Percentiles rank a stretch among this genome's conserved stretches.
Evolutionary conservation across 2,329 filamentous ascomycete genomes (phyloP).

Genomic region (Cladosporium sp.): DNA sequence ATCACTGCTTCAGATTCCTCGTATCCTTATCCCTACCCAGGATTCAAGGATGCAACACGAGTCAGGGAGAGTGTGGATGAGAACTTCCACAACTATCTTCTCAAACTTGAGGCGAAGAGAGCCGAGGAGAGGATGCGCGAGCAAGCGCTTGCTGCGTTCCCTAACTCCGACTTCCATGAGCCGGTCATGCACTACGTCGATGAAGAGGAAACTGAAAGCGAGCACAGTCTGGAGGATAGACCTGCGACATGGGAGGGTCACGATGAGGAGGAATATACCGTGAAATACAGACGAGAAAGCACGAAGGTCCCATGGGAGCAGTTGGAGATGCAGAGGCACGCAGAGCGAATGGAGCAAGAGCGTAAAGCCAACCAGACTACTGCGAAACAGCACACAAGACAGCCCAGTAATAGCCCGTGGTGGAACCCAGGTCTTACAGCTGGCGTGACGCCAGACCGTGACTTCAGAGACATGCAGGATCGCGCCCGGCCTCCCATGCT

Average conservation of each 20-base stretch:
- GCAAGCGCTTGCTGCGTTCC: constrained; percentile 69
- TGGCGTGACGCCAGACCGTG: neutral
- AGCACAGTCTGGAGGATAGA: constrained; percentile 33
- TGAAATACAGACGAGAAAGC: constrained; percentile 50
- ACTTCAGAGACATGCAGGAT: constrained; percentile 19
- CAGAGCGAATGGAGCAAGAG: constrained; percentile 58
- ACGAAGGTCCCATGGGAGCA: constrained; percentile 69
- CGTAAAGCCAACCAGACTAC: constrained; percentile 39
- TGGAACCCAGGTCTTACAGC: constrained; percentile 33
- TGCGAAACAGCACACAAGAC: constrained; percentile 14
- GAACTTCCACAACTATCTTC: constrained; percentile 68
- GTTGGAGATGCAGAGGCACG: constrained; percentile 75
- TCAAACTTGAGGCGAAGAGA: constrained; percentile 74
- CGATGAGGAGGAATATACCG: constrained; percentile 33
- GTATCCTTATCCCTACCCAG: constrained; percentile 22
- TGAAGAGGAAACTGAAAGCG: constrained; percentile 55
- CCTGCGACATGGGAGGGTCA: constrained; percentile 34
- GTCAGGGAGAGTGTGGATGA: constrained; percentile 67
- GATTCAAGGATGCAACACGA: constrained; percentile 50
- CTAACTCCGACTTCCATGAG: constrained; percentile 64
- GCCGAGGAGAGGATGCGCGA: constrained; percentile 78
- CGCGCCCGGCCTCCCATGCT: constrained; percentile 77
- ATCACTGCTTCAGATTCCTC: constrained; percentile 47
- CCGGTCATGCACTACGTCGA: constrained; percentile 69
- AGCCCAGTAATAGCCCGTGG: constrained; percentile 30